Percentiles rank a stretch among this genome's conserved stretches.
Conservation (phyloP, 2,329 filamentous ascomycete species). For the Aurifilum marmelostoma region DNA sequence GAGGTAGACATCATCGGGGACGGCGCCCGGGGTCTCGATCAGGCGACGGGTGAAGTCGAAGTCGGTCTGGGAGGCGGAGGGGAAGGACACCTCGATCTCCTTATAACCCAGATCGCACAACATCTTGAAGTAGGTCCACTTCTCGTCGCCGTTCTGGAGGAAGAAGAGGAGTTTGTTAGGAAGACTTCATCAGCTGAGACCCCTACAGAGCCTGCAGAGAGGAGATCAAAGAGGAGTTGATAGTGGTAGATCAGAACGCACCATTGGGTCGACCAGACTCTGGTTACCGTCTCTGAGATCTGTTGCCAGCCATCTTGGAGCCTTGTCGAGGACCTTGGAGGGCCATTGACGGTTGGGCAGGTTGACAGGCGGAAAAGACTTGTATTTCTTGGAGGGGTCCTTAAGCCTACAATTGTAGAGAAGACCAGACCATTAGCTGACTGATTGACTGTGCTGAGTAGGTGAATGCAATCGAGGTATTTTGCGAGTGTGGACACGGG, state of each 20-base stretch:
- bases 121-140: slow-evolving; percentile 95
- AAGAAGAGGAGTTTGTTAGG: not conserved
- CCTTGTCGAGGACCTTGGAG: slow-evolving; percentile 77
- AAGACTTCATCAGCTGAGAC: not conserved
- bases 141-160: slow-evolving; percentile 84
- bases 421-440: slow-evolving; percentile 18
- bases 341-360: slow-evolving; percentile 82
- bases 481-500: not conserved
- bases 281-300: slow-evolving; percentile 94
- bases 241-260: slow-evolving; percentile 49
- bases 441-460: not conserved
- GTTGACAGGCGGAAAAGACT: slow-evolving; percentile 66
- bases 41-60: slow-evolving; percentile 92
- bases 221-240: no score
- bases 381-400: slow-evolving; percentile 78
- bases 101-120: slow-evolving; percentile 91
- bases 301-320: slow-evolving; percentile 88
- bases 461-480: slow-evolving; percentile 1
- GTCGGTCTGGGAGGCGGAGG: slow-evolving; percentile 91
- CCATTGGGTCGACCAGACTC: slow-evolving; percentile 90
- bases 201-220: no score
- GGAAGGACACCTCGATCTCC: slow-evolving; percentile 96
- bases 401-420: slow-evolving; percentile 61
- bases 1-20: slow-evolving; percentile 87
- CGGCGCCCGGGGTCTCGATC: slow-evolving; percentile 79